These are phyloP conservation scores for Kazachstania psychrophila DNA, from an alignment of 805 yeast genomes.

Conservation along the genomic window DNA sequence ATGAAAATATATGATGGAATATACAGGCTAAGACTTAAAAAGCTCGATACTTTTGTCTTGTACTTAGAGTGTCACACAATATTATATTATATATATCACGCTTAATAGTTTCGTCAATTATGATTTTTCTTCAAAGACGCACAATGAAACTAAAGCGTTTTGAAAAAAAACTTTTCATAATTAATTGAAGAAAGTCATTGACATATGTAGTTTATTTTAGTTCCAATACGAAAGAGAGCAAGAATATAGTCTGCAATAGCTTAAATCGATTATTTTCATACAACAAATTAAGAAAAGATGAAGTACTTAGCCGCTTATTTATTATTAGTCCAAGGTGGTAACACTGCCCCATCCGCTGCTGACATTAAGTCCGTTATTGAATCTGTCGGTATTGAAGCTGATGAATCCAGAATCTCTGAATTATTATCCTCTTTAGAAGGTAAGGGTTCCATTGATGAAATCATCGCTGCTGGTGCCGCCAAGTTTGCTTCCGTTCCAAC, in stretches of 20 bases:
- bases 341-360: constrained; percentile 67
- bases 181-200: too few relatives aligned
- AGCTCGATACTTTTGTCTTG: too few relatives aligned
- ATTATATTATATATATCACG: too few relatives aligned
- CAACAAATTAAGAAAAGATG: constrained; percentile 35
- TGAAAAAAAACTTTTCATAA: too few relatives aligned
- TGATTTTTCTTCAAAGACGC: too few relatives aligned
- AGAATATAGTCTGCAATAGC: constrained; percentile 30
- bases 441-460: constrained; percentile 61
- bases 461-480: constrained; percentile 46
- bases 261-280: constrained; percentile 30
- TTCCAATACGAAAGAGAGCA: background rate
- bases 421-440: constrained; percentile 71
- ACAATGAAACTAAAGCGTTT: too few relatives aligned
- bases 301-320: constrained; percentile 90
- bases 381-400: constrained; percentile 73
- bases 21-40: too few relatives aligned
- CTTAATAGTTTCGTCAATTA: too few relatives aligned
- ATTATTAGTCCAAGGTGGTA: constrained; percentile 81
- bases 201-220: too few relatives aligned
- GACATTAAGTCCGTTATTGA: constrained; percentile 64
- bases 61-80: too few relatives aligned
- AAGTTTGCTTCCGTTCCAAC: constrained; percentile 38
- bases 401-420: constrained; percentile 61
- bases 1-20: too few relatives aligned